Evolutionary conservation across 352 stramenopile species (phyloP).

Genomic region (Peronosclerospora sorghi): DNA sequence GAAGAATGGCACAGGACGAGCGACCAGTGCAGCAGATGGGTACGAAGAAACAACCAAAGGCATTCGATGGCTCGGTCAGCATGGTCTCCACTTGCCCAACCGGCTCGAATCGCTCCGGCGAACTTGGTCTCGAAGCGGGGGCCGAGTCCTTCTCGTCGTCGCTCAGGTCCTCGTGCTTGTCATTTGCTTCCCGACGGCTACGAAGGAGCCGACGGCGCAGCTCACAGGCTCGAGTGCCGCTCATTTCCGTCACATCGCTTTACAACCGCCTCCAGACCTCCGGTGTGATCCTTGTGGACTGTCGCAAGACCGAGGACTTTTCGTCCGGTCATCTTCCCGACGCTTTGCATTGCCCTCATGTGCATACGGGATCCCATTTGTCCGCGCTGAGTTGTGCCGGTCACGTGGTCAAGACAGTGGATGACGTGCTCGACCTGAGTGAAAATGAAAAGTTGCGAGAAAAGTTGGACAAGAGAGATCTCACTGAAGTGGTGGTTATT

Average conservation of each 20-base stretch:
- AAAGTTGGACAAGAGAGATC: slow-evolving; percentile 43
- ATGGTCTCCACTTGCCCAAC: slow-evolving; percentile 15
- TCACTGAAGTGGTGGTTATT: slow-evolving; percentile 66
- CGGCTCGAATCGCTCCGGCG: slow-evolving; percentile 16
- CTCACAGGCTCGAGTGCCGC: slow-evolving; percentile 28
- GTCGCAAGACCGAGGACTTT: slow-evolving; percentile 42
- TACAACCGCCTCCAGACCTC: slow-evolving; percentile 66
- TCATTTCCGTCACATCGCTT: slow-evolving; percentile 53
- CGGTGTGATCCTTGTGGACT: slow-evolving; percentile 57
- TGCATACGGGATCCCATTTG: slow-evolving; percentile 11
- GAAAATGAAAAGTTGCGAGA: slow-evolving; percentile 24
- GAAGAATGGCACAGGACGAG: slow-evolving; percentile 11
- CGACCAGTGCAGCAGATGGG: slow-evolving; percentile 1
- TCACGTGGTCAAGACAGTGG: slow-evolving; percentile 25
- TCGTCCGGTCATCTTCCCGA: slow-evolving; percentile 27
- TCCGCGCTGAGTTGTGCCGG: slow-evolving; percentile 13
- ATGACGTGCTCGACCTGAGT: slow-evolving; percentile 35
- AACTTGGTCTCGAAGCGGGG: slow-evolving; percentile 6
- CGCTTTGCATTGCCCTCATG: slow-evolving; percentile 40
- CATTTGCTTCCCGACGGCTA: slow-evolving; percentile 17
- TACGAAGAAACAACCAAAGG: slow-evolving; percentile 11
- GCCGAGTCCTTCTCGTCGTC: slow-evolving; percentile 6
- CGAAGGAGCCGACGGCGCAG: slow-evolving; percentile 16
- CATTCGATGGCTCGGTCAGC: slow-evolving; percentile 18
- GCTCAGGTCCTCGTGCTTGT: slow-evolving; percentile 12